Evolutionary conservation across 441 rosid genomes (phyloP), one percentile per base, ranked within the genome.

Genomic region (Geranium incanum): DNA sequence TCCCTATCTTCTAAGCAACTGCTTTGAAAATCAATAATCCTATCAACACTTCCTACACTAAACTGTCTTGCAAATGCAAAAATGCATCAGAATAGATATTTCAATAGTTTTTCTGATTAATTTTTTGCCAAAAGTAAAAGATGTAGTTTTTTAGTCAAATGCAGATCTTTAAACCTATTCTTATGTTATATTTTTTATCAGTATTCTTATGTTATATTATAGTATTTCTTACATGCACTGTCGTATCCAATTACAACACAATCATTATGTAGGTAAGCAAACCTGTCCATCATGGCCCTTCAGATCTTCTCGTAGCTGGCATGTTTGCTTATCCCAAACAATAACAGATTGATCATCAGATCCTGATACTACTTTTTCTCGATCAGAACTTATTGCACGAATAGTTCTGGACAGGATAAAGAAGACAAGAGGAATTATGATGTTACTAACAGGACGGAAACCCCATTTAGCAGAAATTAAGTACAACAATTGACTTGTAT

Each of bases 281-380:
- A 95, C 99, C 99, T 88, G 96, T 52, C 87, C 86, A 75, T 93
- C 94, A 65, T 95, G 99, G 79, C 98, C 98, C 84, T 92, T 92
- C 76, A 95, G 86, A 81, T 87, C 99, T 86, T 92, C 97, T 59
- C 91, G 85, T 79, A 93, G 91, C 84, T 88, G 92, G 64, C 86
- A 82, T 75, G 96, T 91, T 81, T 92, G 98, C 85, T 95, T 95
- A 78, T 95, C 97, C 99, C 99, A 95, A 65, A 95, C 97, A 72
- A 92, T 84, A 72, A 95, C 87, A 78, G 97, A 88, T 72, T 83
- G 90, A 83, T 95, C 99, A 83, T 95, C 99, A 48, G 99, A 91
- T 81, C 99, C 99, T 28, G 99, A 95, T 67, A 92, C 99, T 66
- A 95, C 86, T 89, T 95, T 95, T 73, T 86, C 95, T 83, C 98